Base-by-base conservation (phyloP, 202 grass and related monocot species). In the Schoenoplectus tabernaemontani region DNA sequence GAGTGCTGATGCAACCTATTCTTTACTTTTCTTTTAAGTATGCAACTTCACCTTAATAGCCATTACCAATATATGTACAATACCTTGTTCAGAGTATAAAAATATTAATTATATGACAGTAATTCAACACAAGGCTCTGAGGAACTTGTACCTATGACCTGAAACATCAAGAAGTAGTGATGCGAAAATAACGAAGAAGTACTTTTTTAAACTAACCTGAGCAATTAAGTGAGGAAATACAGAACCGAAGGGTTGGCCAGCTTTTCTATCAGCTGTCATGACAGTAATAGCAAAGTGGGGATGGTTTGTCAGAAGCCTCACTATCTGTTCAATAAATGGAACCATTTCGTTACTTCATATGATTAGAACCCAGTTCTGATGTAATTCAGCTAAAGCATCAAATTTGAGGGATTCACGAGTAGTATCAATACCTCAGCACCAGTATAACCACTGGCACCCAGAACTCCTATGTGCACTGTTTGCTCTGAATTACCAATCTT, bases 241-340 rank as follows among this genome's bases (percentile, higher is more conserved):
- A 39, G 89, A 95, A 73, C 81, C 78, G 81, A 98, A 86, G 19
- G 86, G 77, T 86, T 95, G 83, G 12, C 95, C 96, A 46, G 96
- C 91, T 89, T 98, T 98, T 87, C 91, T 94, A 64, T 98, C 96
- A 20, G 96, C 96, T 12, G 96, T 98, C 86, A 98, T 95, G 57
- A 91, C 75, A 81, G 83, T 92, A 76, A 92, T 95, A 42, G 50
- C 46, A 39, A 95, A 91, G 46, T 90, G 84, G 41, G 96, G 96
- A 39, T 98, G 96, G 69, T 89, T 94, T 47, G 91, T 89, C 30
- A 98, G 85, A 80, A 98, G 78, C 9, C 91, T 85, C 26, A 98
- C 89, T 79, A 98, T 89, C 91, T 98, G 79, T 85, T 76, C 76
- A 77, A 30, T 38, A 56, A 79, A 85, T 43, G 48, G 38, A 17